Conservation (phyloP, 208 protist genomes). For the Porcisia hertigi region DNA sequence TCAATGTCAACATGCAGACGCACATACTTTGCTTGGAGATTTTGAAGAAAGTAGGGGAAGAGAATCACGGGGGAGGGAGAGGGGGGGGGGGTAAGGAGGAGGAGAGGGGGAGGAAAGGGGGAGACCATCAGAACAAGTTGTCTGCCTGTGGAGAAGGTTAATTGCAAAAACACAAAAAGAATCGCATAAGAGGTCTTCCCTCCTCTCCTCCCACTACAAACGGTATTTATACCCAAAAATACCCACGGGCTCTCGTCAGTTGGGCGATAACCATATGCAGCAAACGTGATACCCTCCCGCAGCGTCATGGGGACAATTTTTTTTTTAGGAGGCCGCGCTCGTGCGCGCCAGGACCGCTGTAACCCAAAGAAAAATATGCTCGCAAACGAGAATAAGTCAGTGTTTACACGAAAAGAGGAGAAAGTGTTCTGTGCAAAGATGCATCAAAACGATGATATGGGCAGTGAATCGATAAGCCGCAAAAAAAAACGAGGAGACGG, state of each 20-base stretch:
- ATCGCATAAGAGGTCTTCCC: neutral
- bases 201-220: neutral
- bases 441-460: neutral
- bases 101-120: neutral
- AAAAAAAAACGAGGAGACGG: slow-evolving; percentile 15
- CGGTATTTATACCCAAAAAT: neutral
- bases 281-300: neutral
- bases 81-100: too few relatives aligned
- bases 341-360: neutral
- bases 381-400: neutral
- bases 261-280: too few relatives aligned
- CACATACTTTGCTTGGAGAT: neutral
- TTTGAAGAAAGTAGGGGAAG: too few relatives aligned
- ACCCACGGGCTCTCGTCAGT: too few relatives aligned
- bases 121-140: neutral
- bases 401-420: too few relatives aligned
- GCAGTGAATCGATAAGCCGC: neutral
- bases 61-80: too few relatives aligned
- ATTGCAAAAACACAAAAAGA: neutral
- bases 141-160: neutral
- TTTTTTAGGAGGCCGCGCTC: neutral
- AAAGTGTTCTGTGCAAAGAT: too few relatives aligned
- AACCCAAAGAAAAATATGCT: neutral
- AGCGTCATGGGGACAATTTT: neutral
- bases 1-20: neutral